These are phyloP conservation scores for Ustilago tritici DNA, from an alignment of 1,284 basidiomycete species.

Conservation along the genomic window DNA sequence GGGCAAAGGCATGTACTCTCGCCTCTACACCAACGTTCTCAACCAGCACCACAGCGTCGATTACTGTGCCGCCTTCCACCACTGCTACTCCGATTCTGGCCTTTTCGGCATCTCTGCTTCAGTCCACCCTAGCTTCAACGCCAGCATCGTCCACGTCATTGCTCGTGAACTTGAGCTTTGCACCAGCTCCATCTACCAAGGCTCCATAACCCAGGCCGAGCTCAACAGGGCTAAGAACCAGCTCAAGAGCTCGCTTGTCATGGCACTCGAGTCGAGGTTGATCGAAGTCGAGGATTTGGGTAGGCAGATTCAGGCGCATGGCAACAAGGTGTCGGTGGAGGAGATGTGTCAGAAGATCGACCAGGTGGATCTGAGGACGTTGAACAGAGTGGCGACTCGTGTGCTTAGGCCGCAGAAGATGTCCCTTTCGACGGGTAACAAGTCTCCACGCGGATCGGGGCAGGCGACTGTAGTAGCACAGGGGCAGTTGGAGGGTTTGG, in stretches of 20 bases:
- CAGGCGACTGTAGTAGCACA: conserved; percentile 65
- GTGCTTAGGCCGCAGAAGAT: conserved; percentile 73
- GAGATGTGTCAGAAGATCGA: conserved; percentile 95
- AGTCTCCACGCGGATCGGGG: conserved; percentile 40
- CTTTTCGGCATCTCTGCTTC: conserved; percentile 92
- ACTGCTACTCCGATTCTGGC: conserved; percentile 94
- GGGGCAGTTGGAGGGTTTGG: conserved; percentile 59
- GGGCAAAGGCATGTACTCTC: conserved; percentile 98
- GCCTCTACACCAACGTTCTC: conserved; percentile 95
- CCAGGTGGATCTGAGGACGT: conserved; percentile 78
- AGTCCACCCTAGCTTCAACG: conserved; percentile 79
- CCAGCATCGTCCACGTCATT: conserved; percentile 83
- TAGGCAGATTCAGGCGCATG: conserved; percentile 88
- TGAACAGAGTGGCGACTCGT: conserved; percentile 80
- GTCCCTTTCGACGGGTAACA: conserved; percentile 13
- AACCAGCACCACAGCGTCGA: conserved; percentile 95
- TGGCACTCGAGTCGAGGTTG: conserved; percentile 91
- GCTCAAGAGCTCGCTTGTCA: conserved; percentile 90
- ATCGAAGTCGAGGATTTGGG: conserved; percentile 77
- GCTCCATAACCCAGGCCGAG: conserved; percentile 76
- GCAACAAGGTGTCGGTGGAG: conserved; percentile 83
- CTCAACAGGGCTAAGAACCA: conserved; percentile 92
- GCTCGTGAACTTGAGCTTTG: conserved; percentile 78
- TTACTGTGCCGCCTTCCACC: conserved; percentile 97
- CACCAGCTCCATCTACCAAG: conserved; percentile 60